Conservation (phyloP, 2,329 filamentous ascomycete species). For the Aspergillus quadricinctus region DNA sequence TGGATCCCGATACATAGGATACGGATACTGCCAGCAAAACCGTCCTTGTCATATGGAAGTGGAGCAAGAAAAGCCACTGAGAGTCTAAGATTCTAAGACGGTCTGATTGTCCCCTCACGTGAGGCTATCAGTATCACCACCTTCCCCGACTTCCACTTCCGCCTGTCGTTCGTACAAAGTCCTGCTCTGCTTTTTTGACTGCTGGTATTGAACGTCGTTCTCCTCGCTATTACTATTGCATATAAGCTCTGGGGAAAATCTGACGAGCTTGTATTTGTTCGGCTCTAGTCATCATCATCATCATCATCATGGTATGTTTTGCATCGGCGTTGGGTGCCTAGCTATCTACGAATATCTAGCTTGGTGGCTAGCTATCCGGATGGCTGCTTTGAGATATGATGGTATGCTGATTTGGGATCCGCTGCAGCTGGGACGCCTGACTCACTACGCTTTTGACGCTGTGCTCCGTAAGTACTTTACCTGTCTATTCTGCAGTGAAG, state of each 20-base stretch:
- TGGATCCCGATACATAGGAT: not conserved
- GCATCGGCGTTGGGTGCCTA: not conserved
- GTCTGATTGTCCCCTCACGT: slow-evolving; percentile 3
- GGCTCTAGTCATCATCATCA: not conserved
- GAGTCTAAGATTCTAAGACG: not conserved
- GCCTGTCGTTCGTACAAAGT: not conserved
- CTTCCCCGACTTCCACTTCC: not conserved
- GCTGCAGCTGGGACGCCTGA: slow-evolving; percentile 83
- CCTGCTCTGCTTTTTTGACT: not conserved
- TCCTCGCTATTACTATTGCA: not conserved
- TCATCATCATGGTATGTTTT: not conserved
- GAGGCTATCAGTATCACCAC: not conserved
- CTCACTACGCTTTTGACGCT: slow-evolving; percentile 94
- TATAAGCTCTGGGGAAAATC: not conserved
- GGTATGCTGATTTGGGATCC: slow-evolving; percentile 50
- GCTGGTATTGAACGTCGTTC: not conserved
- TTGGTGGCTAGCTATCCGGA: not conserved
- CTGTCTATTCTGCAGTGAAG: not conserved
- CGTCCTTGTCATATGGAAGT: slow-evolving; percentile 11
- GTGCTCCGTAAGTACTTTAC: slow-evolving; percentile 66
- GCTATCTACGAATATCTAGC: not conserved
- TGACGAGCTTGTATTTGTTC: not conserved
- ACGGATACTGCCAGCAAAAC: not conserved
- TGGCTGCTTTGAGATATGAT: not conserved
- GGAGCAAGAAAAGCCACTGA: not conserved